Base-by-base conservation (phyloP, 768 basidiomycete genomes). In the Neoboletus brunneissimus region DNA sequence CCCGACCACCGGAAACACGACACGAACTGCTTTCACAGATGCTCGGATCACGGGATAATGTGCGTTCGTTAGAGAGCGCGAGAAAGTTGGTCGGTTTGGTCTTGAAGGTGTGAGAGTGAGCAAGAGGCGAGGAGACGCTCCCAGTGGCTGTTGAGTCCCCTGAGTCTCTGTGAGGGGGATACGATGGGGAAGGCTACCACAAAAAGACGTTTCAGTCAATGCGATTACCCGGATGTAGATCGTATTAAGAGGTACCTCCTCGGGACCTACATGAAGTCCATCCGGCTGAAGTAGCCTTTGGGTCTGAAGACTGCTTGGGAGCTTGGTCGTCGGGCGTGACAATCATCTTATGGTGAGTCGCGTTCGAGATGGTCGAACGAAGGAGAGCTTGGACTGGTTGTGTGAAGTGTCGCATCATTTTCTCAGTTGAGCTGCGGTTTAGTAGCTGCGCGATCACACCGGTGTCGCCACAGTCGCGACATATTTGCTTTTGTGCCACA, bases 51-150 rank as follows among this genome's bases (percentile, higher is more conserved):
- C 5, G 25, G 5, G 25, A 25, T 25, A 25, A 25, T 5, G 25
- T 37, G 16, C 56, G 5, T 13, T 47, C 46, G 13, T 57, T 58
- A 43, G 34, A 52, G 0, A 71, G 50, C 1, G 35, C 4, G 34
- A 72, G 60, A 27, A 54, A 55, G 57, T 70, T 72, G 48, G 66
- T 72, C 1, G 69, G 62, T 48, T 71, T 70, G 15, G 59, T 54
- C 40, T 69, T 72, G 64, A 55, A 68, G 1, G 57, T 29, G 32
- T 0, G 29, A 4, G 54, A 27, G n/a, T 11, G 40, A 22, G 44
- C 48, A 22, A 1, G 27, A 27, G 20, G n/a, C n/a, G n/a, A 43
- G 20, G 42, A n/a, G 10, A 1, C 11, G 35, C 46, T 45, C 2
- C 25, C 11, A 25, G 40, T 52, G n/a, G 43, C 40, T 7, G 18